These are phyloP conservation scores for Apiotrichum domesticum DNA, from an alignment of 1,284 basidiomycete species.

Conservation along the genomic window DNA sequence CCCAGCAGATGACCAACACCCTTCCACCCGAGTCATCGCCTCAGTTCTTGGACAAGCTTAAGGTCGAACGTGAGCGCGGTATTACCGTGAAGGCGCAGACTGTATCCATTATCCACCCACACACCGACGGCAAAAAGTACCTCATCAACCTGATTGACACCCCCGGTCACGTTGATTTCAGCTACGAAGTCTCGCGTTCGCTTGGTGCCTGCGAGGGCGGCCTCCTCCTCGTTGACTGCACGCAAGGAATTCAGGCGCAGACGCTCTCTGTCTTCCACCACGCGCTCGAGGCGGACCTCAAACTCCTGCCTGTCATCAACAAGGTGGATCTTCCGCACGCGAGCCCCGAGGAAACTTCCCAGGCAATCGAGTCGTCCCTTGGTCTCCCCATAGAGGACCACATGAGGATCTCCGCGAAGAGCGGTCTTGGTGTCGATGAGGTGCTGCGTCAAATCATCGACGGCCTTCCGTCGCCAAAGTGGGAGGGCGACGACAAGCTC, in stretches of 20 bases:
- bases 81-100: slow-evolving; percentile 81
- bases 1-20: slow-evolving; percentile 71
- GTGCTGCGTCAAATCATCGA: slow-evolving; percentile 77
- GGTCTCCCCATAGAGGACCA: slow-evolving; percentile 67
- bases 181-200: slow-evolving; percentile 91
- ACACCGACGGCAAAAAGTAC: slow-evolving; percentile 56
- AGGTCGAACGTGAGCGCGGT: slow-evolving; percentile 72
- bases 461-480: slow-evolving; percentile 68
- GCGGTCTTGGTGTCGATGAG: slow-evolving; percentile 65
- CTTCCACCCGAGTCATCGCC: slow-evolving; percentile 60
- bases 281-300: slow-evolving; percentile 72
- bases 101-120: slow-evolving; percentile 75
- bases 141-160: slow-evolving; percentile 96
- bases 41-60: slow-evolving; percentile 91
- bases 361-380: slow-evolving; percentile 74
- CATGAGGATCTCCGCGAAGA: slow-evolving; percentile 84
- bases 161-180: slow-evolving; percentile 93
- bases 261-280: slow-evolving; percentile 91
- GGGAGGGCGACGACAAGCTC: slow-evolving; percentile 53
- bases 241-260: slow-evolving; percentile 94
- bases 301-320: slow-evolving; percentile 88
- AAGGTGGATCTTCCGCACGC: slow-evolving; percentile 91
- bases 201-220: slow-evolving; percentile 92
- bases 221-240: slow-evolving; percentile 83
- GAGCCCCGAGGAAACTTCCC: slow-evolving; percentile 68